phyloP scores from a whole-genome alignment of 305 asterid genomes.

The Withania somnifera region DNA sequence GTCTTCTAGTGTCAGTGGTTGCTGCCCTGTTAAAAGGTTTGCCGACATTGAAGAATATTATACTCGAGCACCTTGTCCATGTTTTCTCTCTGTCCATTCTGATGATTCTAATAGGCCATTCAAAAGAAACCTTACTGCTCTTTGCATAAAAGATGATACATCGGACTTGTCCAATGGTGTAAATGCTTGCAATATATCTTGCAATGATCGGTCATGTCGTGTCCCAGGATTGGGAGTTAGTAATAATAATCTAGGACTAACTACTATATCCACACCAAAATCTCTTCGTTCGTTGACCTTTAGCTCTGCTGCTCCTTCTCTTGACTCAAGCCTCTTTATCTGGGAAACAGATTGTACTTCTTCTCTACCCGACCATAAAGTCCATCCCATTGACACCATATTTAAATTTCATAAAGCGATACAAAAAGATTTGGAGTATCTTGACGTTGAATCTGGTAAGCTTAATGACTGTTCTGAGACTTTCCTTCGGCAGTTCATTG shows the following conservation, averaged over 20 bases:
- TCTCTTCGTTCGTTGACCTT: constrained; percentile 23
- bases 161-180: constrained; percentile 8
- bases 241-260: constrained; percentile 16
- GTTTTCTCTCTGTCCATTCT: constrained; percentile 10
- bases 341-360: constrained; percentile 30
- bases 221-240: constrained; percentile 37
- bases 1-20: constrained; percentile 25
- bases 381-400: constrained; percentile 39
- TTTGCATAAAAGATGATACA: background rate
- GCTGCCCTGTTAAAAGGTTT: constrained; percentile 19
- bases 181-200: constrained; percentile 4
- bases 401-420: constrained; percentile 42
- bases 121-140: constrained; percentile 14
- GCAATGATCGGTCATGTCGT: constrained; percentile 23
- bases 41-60: constrained; percentile 17
- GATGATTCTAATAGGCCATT: constrained; percentile 18
- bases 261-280: constrained; percentile 18
- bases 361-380: constrained; percentile 9
- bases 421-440: constrained; percentile 38
- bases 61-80: constrained; percentile 19
- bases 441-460: constrained; percentile 40
- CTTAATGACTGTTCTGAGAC: constrained; percentile 24
- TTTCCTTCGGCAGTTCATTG: constrained; percentile 32
- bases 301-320: constrained; percentile 31
- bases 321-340: constrained; percentile 35